Evolutionary conservation across 1,284 basidiomycete species (phyloP), one percentile per base, ranked within the genome.

Genomic region (Xerocomus minutiporus): DNA sequence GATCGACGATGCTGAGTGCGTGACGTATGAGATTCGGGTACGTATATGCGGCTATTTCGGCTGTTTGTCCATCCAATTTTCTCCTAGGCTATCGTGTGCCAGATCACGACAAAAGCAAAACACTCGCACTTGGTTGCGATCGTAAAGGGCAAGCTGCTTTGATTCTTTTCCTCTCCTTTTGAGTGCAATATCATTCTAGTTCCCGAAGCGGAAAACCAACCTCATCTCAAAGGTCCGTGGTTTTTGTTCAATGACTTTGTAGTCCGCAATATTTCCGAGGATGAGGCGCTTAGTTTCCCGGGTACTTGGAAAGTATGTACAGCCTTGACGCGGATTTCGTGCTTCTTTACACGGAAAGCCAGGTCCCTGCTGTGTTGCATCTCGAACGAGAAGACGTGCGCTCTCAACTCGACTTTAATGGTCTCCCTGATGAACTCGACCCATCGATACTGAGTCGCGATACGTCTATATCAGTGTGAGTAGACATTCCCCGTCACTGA

Each of bases 171-270:
- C 42, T 26, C 57, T 39, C 25, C 29, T 9, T 29, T 34, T n/a
- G 32, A 29, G 32, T 46, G 15, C 46, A 39, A 56, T 44, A 34
- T 36, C 15, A 20, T 23, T 51, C 0, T 60, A 85, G 88, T 92
- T 8, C 85, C 88, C 0, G 82, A 85, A 47, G 81, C 81, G 2
- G 81, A 86, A 55, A 71, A 71, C 12, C 59, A 69, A 3, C 62
- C 62, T 2, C 70, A 75, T 48, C 59, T 70, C 1, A 66, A 68
- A 12, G 83, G 82, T 44, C 81, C 84, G 1, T 99, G 96, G 96
- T 87, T 90, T 65, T 73, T 99, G 53, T 99, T 99, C 81, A 99
- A 99, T 66, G 96, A 99, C 68, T 99, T 99, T 66, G 79, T 89
- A 2, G 97, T 99, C 5, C 80, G 81, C 43, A 89, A 89, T 50